phyloP scores from a whole-genome alignment of 1,284 basidiomycete genomes.

The Ustilago shanxiensis region DNA sequence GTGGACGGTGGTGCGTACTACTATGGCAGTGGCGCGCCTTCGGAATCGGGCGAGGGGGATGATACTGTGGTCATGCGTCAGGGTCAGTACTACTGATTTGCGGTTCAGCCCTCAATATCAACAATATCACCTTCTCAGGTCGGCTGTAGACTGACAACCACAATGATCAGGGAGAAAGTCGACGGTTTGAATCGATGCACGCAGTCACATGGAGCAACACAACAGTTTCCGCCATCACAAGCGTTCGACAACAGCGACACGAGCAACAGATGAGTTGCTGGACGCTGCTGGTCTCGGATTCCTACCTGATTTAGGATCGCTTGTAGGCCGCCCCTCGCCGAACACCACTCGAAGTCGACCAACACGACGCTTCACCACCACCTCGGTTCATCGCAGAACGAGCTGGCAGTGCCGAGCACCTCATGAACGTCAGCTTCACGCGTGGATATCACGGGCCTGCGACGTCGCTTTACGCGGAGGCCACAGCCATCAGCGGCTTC shows the following conservation, averaged over 20 bases:
- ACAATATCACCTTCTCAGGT: background rate
- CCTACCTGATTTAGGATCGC: background rate
- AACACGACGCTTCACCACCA: background rate
- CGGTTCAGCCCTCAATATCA: background rate
- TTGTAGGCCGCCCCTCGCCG: background rate
- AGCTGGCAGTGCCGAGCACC: background rate
- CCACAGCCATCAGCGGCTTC: background rate
- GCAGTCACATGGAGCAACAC: background rate
- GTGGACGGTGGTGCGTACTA: conserved; percentile 18
- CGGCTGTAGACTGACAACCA: background rate
- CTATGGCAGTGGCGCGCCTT: conserved; percentile 2
- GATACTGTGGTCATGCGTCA: conserved; percentile 50
- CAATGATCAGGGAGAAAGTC: background rate
- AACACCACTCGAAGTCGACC: background rate
- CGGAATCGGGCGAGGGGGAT: conserved; percentile 27
- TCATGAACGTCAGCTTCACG: background rate
- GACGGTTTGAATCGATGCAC: background rate
- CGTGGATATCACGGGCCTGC: no score
- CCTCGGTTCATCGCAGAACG: background rate
- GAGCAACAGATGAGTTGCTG: background rate
- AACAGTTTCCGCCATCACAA: background rate
- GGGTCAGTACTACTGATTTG: conserved; percentile 34
- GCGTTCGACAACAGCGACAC: background rate
- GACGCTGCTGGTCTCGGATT: background rate
- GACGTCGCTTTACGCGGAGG: no score